Conservation (phyloP, 352 stramenopile species). For the Thraustochytrium sp. region DNA sequence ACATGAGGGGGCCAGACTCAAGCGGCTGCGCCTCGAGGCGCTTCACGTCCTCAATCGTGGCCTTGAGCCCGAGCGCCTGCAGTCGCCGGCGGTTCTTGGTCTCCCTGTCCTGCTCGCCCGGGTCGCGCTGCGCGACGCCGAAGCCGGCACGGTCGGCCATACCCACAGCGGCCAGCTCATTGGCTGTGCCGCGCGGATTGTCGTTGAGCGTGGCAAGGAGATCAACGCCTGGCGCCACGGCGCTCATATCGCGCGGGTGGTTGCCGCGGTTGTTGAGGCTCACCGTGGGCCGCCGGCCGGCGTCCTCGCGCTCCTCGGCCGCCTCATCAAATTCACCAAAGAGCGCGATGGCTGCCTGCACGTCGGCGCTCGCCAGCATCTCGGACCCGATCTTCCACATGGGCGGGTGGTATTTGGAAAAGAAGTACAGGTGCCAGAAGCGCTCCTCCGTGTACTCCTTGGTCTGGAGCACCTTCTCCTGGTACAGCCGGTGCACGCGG, state of each 20-base stretch:
- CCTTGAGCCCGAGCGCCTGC: background rate
- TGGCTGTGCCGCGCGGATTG: background rate
- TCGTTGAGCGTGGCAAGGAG: constrained; percentile 34
- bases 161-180: background rate
- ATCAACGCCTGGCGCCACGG: constrained; percentile 4
- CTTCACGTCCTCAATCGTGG: constrained; percentile 14
- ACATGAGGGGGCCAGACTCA: constrained; percentile 22
- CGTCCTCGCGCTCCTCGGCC: background rate
- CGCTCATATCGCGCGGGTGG: background rate
- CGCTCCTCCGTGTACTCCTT: constrained; percentile 6
- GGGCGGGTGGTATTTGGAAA: background rate
- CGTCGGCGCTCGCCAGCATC: background rate
- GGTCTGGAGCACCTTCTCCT: constrained; percentile 10
- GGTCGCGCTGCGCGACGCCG: constrained; percentile 19
- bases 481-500: background rate
- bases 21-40: background rate
- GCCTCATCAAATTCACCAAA: constrained; percentile 37
- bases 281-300: background rate
- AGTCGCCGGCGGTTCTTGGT: background rate
- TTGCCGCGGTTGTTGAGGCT: background rate
- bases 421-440: constrained; percentile 36
- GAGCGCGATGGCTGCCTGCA: background rate
- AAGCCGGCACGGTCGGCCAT: constrained; percentile 23
- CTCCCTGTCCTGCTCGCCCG: background rate
- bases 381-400: constrained; percentile 12